phyloP scores from a whole-genome alignment of 192 early-diverging fungal species.

The Umbelopsis ramanniana region DNA sequence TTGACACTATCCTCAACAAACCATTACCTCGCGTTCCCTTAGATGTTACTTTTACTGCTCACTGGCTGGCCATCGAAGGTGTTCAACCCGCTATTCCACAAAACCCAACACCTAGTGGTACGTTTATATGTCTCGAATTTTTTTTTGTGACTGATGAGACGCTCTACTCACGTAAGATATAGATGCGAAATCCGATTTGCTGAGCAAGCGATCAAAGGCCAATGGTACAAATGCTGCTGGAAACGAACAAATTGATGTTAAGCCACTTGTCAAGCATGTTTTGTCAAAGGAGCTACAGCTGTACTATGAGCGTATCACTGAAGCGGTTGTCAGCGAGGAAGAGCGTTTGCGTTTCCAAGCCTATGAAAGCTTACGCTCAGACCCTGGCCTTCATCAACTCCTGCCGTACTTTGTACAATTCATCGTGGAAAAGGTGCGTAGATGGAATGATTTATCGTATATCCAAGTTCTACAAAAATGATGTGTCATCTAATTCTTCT shows the following conservation, averaged over 20 bases:
- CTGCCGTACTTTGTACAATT: constrained; percentile 96
- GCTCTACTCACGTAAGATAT: neutral
- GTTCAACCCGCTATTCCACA: constrained; percentile 97
- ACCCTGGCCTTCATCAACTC: constrained; percentile 94
- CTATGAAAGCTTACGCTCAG: constrained; percentile 79
- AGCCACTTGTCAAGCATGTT: constrained; percentile 85
- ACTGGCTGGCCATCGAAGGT: constrained; percentile 99
- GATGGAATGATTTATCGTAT: too few species aligned
- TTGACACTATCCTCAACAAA: constrained; percentile 84
- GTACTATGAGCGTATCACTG: constrained; percentile 93
- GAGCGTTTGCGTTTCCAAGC: constrained; percentile 72
- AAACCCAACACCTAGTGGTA: constrained; percentile 82
- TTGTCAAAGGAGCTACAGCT: constrained; percentile 92
- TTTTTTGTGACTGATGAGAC: neutral
- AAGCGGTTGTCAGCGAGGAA: constrained; percentile 71
- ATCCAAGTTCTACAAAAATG: too few species aligned
- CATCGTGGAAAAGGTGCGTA: constrained; percentile 76
- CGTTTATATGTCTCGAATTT: neutral
- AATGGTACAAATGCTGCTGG: constrained; percentile 28
- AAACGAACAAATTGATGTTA: constrained; percentile 53
- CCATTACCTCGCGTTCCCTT: constrained; percentile 91
- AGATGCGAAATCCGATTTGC: constrained; percentile 59
- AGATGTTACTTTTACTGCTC: constrained; percentile 87
- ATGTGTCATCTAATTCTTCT: too few species aligned
- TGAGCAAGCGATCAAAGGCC: constrained; percentile 51